Conservation (phyloP, 805 yeast genomes). For the Saccharomyces jurei region DNA sequence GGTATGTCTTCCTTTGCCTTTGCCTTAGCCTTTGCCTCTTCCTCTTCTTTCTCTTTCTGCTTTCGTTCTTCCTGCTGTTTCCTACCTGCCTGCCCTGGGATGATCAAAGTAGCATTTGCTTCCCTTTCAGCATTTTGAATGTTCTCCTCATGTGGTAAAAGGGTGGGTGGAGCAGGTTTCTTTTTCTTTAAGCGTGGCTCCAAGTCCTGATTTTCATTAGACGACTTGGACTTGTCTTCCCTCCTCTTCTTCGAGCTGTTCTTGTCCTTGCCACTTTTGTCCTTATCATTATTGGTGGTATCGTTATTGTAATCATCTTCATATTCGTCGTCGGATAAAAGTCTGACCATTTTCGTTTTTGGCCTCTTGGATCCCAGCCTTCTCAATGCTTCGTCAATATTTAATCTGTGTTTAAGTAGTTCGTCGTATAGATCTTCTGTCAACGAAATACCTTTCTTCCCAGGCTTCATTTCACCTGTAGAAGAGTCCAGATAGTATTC, state of each 20-base stretch:
- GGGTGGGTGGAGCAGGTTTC: slow-evolving; percentile 30
- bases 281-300: slow-evolving; percentile 8
- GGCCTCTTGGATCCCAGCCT: slow-evolving; percentile 31
- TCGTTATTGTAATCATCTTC: slow-evolving; percentile 8
- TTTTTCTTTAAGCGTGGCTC: slow-evolving; percentile 8
- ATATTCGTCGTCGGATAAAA: slow-evolving; percentile 26
- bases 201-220: not conserved
- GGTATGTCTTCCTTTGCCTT: not conserved
- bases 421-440: slow-evolving; percentile 33
- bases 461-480: slow-evolving; percentile 62
- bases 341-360: slow-evolving; percentile 24
- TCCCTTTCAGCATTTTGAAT: slow-evolving; percentile 27
- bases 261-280: slow-evolving; percentile 1
- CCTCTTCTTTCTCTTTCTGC: slow-evolving; percentile 5
- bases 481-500: slow-evolving; percentile 63
- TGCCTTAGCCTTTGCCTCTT: slow-evolving; percentile 5
- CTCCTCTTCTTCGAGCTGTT: slow-evolving; percentile 2
- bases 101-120: slow-evolving; percentile 25
- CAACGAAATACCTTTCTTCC: slow-evolving; percentile 51
- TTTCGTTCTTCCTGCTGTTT: slow-evolving; percentile 1
- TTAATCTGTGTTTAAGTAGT: slow-evolving; percentile 28
- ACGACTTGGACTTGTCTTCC: not conserved
- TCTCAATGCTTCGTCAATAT: slow-evolving; percentile 32
- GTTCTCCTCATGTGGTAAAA: slow-evolving; percentile 25
- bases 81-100: slow-evolving; percentile 24